A percentile compares a stretch with the other conserved stretches of the same genome.
phyloP scores from a whole-genome alignment of 2,329 filamentous ascomycete genomes.

The Mycosphaerella sp. region DNA sequence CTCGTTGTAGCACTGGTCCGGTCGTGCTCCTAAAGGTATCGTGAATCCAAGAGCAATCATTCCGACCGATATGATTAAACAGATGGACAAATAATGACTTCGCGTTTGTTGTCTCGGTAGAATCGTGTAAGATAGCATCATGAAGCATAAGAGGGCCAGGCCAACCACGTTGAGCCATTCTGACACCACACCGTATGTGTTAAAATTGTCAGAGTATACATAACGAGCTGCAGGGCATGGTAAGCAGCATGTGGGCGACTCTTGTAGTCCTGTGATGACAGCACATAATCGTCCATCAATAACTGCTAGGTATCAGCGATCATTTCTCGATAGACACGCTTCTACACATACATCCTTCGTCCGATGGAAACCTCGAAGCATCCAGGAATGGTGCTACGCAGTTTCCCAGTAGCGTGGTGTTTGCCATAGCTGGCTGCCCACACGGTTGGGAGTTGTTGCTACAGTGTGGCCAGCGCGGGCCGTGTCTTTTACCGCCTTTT shows the following conservation, averaged over 20 bases:
- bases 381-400: slow-evolving; percentile 69
- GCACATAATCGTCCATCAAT: slow-evolving; percentile 55
- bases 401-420: slow-evolving; percentile 39
- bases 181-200: slow-evolving; percentile 57
- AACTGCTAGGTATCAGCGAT: slow-evolving; percentile 41
- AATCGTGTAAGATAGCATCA: slow-evolving; percentile 71
- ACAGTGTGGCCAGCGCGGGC: slow-evolving; percentile 5
- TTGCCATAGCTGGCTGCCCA: slow-evolving; percentile 24
- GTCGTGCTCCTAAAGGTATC: slow-evolving; percentile 71
- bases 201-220: slow-evolving; percentile 55
- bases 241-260: slow-evolving; percentile 66
- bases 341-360: slow-evolving; percentile 59
- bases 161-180: slow-evolving; percentile 78
- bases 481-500: not conserved
- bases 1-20: slow-evolving; percentile 75
- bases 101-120: slow-evolving; percentile 84
- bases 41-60: slow-evolving; percentile 91
- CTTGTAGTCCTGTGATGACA: slow-evolving; percentile 37
- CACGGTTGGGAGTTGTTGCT: slow-evolving; percentile 1
- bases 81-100: slow-evolving; percentile 88
- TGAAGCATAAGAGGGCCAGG: slow-evolving; percentile 64
- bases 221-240: slow-evolving; percentile 85
- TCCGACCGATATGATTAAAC: slow-evolving; percentile 67
- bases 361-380: slow-evolving; percentile 51
- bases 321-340: slow-evolving; percentile 2